Evolutionary conservation across 2,329 filamentous ascomycete species (phyloP).

Genomic region (Aspergillus sp.): DNA sequence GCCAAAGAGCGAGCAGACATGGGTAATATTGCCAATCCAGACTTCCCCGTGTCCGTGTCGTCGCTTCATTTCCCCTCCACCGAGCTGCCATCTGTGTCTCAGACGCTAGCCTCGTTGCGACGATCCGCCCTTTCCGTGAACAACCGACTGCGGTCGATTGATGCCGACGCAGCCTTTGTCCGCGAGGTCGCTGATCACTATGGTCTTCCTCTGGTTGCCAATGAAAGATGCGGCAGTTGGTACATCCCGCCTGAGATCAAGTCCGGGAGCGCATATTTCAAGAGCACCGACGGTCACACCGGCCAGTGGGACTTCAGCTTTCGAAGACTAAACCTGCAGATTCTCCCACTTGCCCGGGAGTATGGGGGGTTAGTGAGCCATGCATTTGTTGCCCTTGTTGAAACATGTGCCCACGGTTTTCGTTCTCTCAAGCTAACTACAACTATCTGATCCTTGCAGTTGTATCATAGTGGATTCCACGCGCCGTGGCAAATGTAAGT

Average conservation of each 20-base stretch:
- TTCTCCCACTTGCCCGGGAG: constrained; percentile 66
- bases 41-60: constrained; percentile 37
- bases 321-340: constrained; percentile 77
- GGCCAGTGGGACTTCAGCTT: constrained; percentile 89
- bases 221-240: constrained; percentile 96
- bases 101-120: constrained; percentile 69
- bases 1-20: constrained; percentile 19
- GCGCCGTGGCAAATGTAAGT: constrained; percentile 76
- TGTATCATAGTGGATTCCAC: constrained; percentile 89
- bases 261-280: constrained; percentile 83
- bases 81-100: constrained; percentile 63
- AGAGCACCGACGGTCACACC: constrained; percentile 93
- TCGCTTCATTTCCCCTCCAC: constrained; percentile 55
- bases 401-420: background rate
- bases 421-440: constrained; percentile 13
- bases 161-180: constrained; percentile 74
- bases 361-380: constrained; percentile 62
- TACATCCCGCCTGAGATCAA: constrained; percentile 71
- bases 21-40: constrained; percentile 24
- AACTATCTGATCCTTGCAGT: constrained; percentile 23
- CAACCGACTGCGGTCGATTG: constrained; percentile 80
- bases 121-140: constrained; percentile 73
- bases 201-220: constrained; percentile 74
- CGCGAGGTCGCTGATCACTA: constrained; percentile 51
- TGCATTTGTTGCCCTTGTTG: background rate